Evolutionary conservation across 495 filamentous ascomycete species (phyloP).

Genomic region (Xylaria curta): DNA sequence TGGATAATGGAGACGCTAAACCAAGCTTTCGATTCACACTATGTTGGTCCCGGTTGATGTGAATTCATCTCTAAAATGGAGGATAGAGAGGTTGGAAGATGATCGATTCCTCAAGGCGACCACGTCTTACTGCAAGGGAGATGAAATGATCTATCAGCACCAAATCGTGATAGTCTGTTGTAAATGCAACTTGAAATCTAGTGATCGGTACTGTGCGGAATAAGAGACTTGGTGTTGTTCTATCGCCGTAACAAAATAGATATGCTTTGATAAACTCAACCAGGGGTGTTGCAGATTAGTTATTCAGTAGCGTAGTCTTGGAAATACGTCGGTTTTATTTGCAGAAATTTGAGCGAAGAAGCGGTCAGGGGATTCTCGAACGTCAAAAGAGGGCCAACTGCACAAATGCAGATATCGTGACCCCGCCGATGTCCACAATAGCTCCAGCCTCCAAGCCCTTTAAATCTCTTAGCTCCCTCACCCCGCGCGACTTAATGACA

Average conservation of each 20-base stretch:
- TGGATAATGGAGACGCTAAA: constrained; percentile 11
- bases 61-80: not conserved
- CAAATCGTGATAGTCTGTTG: not conserved
- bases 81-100: not conserved
- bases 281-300: constrained; percentile 18
- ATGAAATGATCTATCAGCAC: not conserved
- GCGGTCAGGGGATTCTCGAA: constrained; percentile 20
- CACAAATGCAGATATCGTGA: constrained; percentile 15
- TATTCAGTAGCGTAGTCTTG: constrained; percentile 3
- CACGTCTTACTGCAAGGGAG: not conserved
- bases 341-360: constrained; percentile 9
- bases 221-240: not conserved
- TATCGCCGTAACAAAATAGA: not conserved
- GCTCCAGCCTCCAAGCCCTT: constrained; percentile 9
- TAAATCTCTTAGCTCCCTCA: constrained; percentile 3
- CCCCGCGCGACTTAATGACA: constrained; percentile 14
- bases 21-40: not conserved
- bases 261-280: constrained; percentile 6
- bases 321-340: constrained; percentile 4
- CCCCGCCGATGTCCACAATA: constrained; percentile 24
- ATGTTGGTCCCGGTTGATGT: not conserved
- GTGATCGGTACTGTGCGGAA: constrained; percentile 14
- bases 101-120: not conserved
- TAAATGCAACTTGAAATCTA: not conserved
- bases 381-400: not conserved